Base-by-base conservation (phyloP, 371 early-diverging fungal species). In the Mortierella sp. region DNA sequence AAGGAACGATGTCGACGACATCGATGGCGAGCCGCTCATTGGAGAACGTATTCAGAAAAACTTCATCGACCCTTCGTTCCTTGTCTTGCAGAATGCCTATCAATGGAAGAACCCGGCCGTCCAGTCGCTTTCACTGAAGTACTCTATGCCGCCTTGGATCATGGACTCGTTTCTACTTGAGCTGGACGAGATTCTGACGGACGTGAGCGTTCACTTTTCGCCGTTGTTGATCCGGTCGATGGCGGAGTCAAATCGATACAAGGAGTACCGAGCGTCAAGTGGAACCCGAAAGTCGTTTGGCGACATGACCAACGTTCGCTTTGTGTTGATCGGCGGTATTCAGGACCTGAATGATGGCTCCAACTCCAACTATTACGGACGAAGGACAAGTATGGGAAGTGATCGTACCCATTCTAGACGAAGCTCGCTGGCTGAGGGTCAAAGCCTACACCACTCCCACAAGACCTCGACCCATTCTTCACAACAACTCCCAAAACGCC, bases 41-140 rank as follows among this genome's bases (percentile, higher is more conserved):
- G 88, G 92, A 48, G 90, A 89, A 50, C 88, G 81, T 26, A 79
- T 82, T 55, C 89, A 89, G 73, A 78, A 79, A 70, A 89, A 89
- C 50, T 92, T 93, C 72, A 90, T 94, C 48, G 92, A 93, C 45
- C 91, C 92, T 8, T 83, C 90, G 9, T 81, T 90, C 24, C 88
- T 81, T 44, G 89, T 94, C 5, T 77, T 94, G 11, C 81, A 91
- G 31, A 84, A 87, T 58, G 90, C 95, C 2, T 80, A 80, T 1
- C 88, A 88, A 54, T 89, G 91, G 89, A 88, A 89, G 72, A 92
- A 90, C 74, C 90, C 93, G 0, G 90, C 91, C 21, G 94, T 95
- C 0, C 90, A 91, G 54, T 83, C 90, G n/a, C 80, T 92, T 9
- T 74, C 75, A 4, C 68, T 86, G n/a, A 57, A 79, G 72, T 76